phyloP scores from a whole-genome alignment of 2,329 filamentous ascomycete genomes.

The Colletotrichum tropicale region DNA sequence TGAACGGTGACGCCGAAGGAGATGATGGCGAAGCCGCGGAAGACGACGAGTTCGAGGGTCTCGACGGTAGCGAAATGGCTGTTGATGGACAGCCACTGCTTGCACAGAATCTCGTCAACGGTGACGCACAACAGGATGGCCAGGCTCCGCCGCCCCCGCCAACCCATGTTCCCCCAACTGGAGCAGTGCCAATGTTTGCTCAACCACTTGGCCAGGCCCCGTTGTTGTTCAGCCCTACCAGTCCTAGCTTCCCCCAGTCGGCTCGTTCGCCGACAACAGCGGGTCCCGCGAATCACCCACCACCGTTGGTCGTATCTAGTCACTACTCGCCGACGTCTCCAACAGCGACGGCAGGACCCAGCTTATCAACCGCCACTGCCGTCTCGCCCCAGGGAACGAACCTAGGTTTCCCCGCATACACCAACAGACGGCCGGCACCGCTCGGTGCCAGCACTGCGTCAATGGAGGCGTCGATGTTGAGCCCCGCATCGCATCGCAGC shows the following conservation, averaged over 20 bases:
- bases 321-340: conserved; percentile 9
- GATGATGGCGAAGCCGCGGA: conserved; percentile 45
- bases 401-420: conserved; percentile 13
- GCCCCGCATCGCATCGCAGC: conserved; percentile 7
- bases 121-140: neutral
- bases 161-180: conserved; percentile 2
- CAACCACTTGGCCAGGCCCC: conserved; percentile 15
- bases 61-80: conserved; percentile 43
- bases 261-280: neutral
- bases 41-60: conserved; percentile 48
- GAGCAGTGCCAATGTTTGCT: conserved; percentile 12
- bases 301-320: conserved; percentile 10
- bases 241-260: conserved; percentile 4
- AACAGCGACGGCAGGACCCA: neutral
- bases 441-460: conserved; percentile 21
- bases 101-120: conserved; percentile 21
- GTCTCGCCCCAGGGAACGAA: conserved; percentile 19
- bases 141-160: conserved; percentile 12
- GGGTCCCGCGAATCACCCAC: conserved; percentile 6
- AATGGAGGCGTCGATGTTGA: conserved; percentile 19
- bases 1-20: conserved; percentile 35
- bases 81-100: conserved; percentile 30
- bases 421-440: conserved; percentile 6
- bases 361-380: conserved; percentile 7
- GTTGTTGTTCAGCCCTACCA: conserved; percentile 11